Evolutionary conservation across 2,329 filamentous ascomycete genomes (phyloP).

Genomic region (Xylaria arbuscula): DNA sequence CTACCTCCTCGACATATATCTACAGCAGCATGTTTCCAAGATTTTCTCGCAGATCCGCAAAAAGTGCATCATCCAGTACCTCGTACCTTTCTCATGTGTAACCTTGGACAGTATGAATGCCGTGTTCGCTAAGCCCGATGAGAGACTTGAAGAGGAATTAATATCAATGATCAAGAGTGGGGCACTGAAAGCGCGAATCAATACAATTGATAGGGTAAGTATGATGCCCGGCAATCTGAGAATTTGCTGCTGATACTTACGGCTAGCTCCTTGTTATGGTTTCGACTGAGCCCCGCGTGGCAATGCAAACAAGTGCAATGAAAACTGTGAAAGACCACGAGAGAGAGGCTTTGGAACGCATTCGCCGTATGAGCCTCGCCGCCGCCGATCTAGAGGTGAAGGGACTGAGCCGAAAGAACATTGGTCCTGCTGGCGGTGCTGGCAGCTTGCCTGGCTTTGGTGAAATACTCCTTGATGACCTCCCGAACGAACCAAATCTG

Average conservation of each 20-base stretch:
- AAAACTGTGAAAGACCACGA: conserved; percentile 77
- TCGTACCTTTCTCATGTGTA: conserved; percentile 89
- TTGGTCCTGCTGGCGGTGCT: conserved; percentile 22
- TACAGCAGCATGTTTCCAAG: conserved; percentile 76
- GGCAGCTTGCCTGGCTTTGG: conserved; percentile 40
- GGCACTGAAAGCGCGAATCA: conserved; percentile 80
- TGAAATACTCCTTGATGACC: conserved; percentile 43
- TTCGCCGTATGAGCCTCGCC: conserved; percentile 80
- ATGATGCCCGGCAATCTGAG: conserved; percentile 13
- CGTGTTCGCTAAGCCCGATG: conserved; percentile 75
- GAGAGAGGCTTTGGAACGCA: conserved; percentile 77
- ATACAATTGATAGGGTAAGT: conserved; percentile 79
- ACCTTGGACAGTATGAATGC: conserved; percentile 81
- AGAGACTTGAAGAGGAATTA: conserved; percentile 78
- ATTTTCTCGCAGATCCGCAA: conserved; percentile 82
- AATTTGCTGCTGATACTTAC: conserved; percentile 24
- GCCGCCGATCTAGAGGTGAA: conserved; percentile 80
- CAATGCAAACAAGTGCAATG: conserved; percentile 77
- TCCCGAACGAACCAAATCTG: conserved; percentile 28
- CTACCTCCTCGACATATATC: conserved; percentile 89
- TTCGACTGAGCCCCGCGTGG: conserved; percentile 71
- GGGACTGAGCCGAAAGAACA: conserved; percentile 42
- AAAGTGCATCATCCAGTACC: conserved; percentile 94
- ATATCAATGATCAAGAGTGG: conserved; percentile 79
- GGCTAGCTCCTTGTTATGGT: conserved; percentile 77